Conservation (phyloP, 2,329 filamentous ascomycete species). For the Pseudonectria foliicola region DNA sequence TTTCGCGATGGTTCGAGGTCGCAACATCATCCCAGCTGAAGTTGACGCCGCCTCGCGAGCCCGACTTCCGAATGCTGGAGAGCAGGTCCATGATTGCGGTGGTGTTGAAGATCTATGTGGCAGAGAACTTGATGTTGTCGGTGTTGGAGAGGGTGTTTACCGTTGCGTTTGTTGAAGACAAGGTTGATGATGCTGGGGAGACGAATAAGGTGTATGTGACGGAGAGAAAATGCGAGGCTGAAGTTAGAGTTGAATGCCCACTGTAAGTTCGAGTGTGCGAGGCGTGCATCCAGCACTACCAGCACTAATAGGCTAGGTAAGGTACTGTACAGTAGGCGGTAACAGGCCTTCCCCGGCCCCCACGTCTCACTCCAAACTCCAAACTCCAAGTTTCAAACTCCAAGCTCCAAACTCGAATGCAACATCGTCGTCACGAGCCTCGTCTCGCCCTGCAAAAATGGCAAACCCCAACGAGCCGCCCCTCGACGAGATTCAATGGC, state of each 20-base stretch:
- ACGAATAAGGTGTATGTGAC: neutral
- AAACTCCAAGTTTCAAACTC: neutral
- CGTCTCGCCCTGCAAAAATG: slow-evolving; percentile 26
- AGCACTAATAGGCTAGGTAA: too few species aligned
- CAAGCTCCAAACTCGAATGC: slow-evolving; percentile 2
- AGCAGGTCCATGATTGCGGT: slow-evolving; percentile 72
- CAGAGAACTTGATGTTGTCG: too few species aligned
- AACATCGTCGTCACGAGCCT: neutral
- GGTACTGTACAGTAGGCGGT: too few species aligned
- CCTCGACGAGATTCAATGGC: slow-evolving; percentile 63
- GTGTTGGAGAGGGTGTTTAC: neutral
- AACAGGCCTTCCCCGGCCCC: neutral
- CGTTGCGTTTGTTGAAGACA: neutral
- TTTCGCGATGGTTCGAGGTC: slow-evolving; percentile 79
- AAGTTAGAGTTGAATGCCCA: neutral
- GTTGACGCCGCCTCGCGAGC: slow-evolving; percentile 87
- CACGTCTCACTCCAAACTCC: neutral
- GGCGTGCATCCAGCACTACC: neutral
- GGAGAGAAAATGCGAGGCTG: neutral
- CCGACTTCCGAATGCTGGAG: slow-evolving; percentile 80
- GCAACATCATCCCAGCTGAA: slow-evolving; percentile 97
- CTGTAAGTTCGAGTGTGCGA: slow-evolving; percentile 3
- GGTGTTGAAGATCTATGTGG: too few species aligned
- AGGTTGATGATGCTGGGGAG: too few species aligned
- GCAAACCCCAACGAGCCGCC: slow-evolving; percentile 41